Evolutionary conservation across 2,329 filamentous ascomycete genomes (phyloP), one percentile per base, ranked within the genome.

Genomic region (Lachnellula arida): DNA sequence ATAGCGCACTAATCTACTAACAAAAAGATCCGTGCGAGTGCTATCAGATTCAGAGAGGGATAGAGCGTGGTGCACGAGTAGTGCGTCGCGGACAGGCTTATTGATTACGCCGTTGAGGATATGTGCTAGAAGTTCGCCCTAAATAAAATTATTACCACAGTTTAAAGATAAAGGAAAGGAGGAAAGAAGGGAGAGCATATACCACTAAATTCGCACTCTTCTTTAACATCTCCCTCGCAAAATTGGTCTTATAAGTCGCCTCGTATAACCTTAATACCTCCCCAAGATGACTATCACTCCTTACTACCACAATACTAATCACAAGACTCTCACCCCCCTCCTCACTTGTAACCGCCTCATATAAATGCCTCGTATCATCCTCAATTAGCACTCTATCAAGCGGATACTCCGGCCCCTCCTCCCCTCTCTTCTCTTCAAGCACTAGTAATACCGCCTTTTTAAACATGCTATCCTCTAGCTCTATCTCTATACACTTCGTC

Each of bases 91-190:
- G 60, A 96, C 91, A 6, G 94, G 92, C 57, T 89, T 89, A 75
- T 97, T 97, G 76, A 97, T 96, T 55, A 96, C 86, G 67, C 94
- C 94, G 74, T 97, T 97, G 68, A 99, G 86, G 65, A 97, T 90
- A 73, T 97, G 94, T 0, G 91, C 89, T 39, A 97, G 84, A 19
- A 96, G 85, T 75, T 97, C 94, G 62, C 94, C 94, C 92, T 97
- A 63, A 6, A 23, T 23, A 23, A 23, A 23, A 23, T 23, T 23
- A 23, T 14, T 35, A 19, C 23, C 34, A 39, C 34, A 25, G 40
- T 34, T n/a, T 32, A 54, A 53, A 35, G 34, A 39, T 4, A 42
- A 43, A 14, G 35, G 32, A 23, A 39, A 51, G 23, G 17, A 22
- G 19, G 32, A 52, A 47, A 22, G 23, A 35, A 54, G 47, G 55